These are phyloP conservation scores for Plantago rigida DNA, from an alignment of 305 asterid genomes.

Conservation along the genomic window DNA sequence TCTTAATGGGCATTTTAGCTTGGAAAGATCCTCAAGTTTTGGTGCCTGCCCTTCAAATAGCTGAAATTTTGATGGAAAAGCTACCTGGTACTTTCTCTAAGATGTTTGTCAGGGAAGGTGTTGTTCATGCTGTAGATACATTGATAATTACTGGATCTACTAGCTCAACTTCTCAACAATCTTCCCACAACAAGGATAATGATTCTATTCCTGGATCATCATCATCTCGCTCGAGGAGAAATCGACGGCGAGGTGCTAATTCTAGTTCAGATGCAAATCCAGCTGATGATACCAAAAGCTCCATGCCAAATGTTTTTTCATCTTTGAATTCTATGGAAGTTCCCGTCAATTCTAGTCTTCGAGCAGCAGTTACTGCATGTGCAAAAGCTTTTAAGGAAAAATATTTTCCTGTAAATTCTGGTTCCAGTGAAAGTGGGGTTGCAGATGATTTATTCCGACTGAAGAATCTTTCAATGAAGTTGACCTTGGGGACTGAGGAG, in stretches of 20 bases:
- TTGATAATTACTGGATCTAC: slow-evolving; percentile 50
- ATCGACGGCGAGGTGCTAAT: slow-evolving; percentile 61
- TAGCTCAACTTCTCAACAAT: slow-evolving; percentile 38
- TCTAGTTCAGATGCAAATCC: slow-evolving; percentile 49
- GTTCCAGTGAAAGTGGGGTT: slow-evolving; percentile 54
- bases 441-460: slow-evolving; percentile 79
- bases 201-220: slow-evolving; percentile 69
- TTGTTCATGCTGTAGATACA: slow-evolving; percentile 84
- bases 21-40: slow-evolving; percentile 99
- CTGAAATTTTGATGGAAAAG: slow-evolving; percentile 95
- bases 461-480: slow-evolving; percentile 74
- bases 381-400: slow-evolving; percentile 89
- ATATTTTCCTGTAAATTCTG: slow-evolving; percentile 67
- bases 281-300: slow-evolving; percentile 47
- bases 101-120: slow-evolving; percentile 95
- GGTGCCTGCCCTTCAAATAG: slow-evolving; percentile 91
- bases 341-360: slow-evolving; percentile 54
- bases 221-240: slow-evolving; percentile 66
- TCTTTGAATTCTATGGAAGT: slow-evolving; percentile 49
- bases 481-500: slow-evolving; percentile 54
- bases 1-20: slow-evolving; percentile 94
- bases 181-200: slow-evolving; percentile 60
- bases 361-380: slow-evolving; percentile 61
- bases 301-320: slow-evolving; percentile 40
- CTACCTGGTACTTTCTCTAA: slow-evolving; percentile 82